Conservation (phyloP, 768 basidiomycete species). For the Boletus rubroflammeus region DNA sequence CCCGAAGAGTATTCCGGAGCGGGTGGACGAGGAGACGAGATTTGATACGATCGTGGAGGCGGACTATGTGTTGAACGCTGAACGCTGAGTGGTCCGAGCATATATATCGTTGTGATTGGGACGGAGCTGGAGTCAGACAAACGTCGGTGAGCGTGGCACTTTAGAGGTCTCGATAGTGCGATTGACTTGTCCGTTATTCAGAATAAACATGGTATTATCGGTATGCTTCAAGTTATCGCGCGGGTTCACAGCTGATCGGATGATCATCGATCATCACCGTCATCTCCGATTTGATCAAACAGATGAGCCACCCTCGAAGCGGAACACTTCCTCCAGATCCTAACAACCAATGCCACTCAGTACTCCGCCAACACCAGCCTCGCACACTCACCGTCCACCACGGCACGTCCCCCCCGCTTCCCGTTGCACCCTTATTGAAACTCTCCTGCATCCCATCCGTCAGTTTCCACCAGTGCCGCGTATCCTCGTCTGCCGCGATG, state of each 20-base stretch:
- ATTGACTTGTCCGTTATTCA: no score
- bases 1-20: constrained; percentile 35
- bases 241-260: not conserved
- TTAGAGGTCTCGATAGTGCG: not conserved
- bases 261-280: no score
- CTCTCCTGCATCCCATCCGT: constrained; percentile 79
- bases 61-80: constrained; percentile 47
- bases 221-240: not conserved
- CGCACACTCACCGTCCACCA: constrained; percentile 59
- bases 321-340: constrained; percentile 65
- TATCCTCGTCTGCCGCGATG: constrained; percentile 62
- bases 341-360: constrained; percentile 17
- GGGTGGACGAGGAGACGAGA: constrained; percentile 27
- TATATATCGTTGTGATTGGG: not conserved
- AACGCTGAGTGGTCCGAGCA: constrained; percentile 21
- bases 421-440: constrained; percentile 63
- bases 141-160: not conserved
- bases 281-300: not conserved
- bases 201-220: not conserved
- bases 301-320: constrained; percentile 49
- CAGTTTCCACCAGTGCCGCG: constrained; percentile 73
- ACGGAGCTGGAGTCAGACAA: not conserved
- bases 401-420: constrained; percentile 63
- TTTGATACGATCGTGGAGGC: constrained; percentile 56
- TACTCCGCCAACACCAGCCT: not conserved